phyloP scores from a whole-genome alignment of 805 yeast species.

The Brettanomyces naardenensis region DNA sequence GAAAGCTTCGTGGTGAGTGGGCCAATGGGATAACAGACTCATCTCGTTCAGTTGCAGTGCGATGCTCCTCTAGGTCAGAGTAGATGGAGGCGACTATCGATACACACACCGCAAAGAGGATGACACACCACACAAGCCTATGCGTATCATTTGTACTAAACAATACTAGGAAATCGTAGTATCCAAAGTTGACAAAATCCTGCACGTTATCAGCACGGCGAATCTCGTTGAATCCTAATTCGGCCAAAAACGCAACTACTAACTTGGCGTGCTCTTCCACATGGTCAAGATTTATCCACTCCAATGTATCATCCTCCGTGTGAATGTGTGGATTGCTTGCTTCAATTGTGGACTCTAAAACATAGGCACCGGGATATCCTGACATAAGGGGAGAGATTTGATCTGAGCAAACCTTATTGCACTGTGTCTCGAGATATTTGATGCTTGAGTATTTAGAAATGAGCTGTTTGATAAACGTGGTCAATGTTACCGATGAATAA shows the following conservation, averaged over 20 bases:
- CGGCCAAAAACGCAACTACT: slow-evolving; percentile 65
- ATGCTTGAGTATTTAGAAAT: slow-evolving; percentile 58
- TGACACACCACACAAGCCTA: slow-evolving; percentile 5
- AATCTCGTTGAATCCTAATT: slow-evolving; percentile 33
- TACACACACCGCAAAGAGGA: not conserved
- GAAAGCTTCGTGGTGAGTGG: too few relatives aligned
- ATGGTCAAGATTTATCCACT: slow-evolving; percentile 69
- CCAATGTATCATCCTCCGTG: slow-evolving; percentile 71
- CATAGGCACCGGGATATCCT: slow-evolving; percentile 81
- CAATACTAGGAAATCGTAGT: slow-evolving; percentile 6
- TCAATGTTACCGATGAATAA: slow-evolving; percentile 48
- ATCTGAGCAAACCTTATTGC: slow-evolving; percentile 94
- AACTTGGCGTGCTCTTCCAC: slow-evolving; percentile 75
- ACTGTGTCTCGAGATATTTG: slow-evolving; percentile 63
- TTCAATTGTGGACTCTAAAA: slow-evolving; percentile 67
- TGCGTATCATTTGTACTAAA: slow-evolving; percentile 10
- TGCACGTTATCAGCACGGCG: not conserved
- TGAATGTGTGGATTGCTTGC: slow-evolving; percentile 67
- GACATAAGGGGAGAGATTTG: slow-evolving; percentile 78
- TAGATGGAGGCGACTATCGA: not conserved
- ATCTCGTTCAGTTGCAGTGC: too few relatives aligned
- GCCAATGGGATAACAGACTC: too few relatives aligned
- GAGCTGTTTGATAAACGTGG: slow-evolving; percentile 52
- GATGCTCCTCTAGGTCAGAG: too few relatives aligned
- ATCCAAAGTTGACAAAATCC: slow-evolving; percentile 7